These are phyloP conservation scores for Fimicolochytrium jonesii DNA, from an alignment of 192 early-diverging fungal species.

Conservation along the genomic window DNA sequence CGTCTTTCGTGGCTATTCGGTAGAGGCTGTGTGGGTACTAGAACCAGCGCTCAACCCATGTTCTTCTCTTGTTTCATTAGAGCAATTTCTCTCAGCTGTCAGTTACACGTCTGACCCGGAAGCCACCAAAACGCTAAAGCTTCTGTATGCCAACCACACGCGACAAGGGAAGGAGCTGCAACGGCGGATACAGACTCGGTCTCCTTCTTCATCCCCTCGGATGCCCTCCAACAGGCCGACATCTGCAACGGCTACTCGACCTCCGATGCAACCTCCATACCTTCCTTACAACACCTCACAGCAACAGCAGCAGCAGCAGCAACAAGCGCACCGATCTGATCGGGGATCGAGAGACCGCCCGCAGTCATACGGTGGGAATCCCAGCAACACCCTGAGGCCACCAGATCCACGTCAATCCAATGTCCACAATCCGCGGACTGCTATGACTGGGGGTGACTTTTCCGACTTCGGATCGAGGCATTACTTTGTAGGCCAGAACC, in stretches of 20 bases:
- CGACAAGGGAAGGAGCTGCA: slow-evolving; percentile 63
- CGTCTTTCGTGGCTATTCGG: not conserved
- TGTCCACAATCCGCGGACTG: no score
- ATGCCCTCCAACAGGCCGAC: not conserved
- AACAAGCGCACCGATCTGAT: not conserved
- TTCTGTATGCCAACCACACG: slow-evolving; percentile 66
- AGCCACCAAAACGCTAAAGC: slow-evolving; percentile 58
- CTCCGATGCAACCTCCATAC: no score
- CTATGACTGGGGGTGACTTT: no score
- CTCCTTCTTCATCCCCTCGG: slow-evolving; percentile 5
- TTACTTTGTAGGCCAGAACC: slow-evolving; percentile 37
- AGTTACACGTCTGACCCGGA: slow-evolving; percentile 55
- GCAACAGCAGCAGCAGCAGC: slow-evolving; percentile 11
- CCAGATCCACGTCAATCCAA: no score
- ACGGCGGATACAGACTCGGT: slow-evolving; percentile 40
- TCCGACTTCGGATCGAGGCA: slow-evolving; percentile 30
- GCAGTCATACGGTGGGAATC: no score
- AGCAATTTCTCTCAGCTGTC: slow-evolving; percentile 59
- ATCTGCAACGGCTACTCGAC: no score
- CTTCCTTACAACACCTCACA: no score
- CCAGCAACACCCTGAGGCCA: no score
- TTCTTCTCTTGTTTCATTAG: slow-evolving; percentile 14
- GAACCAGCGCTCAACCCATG: no score
- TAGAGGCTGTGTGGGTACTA: not conserved
- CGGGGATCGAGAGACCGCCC: not conserved